Conservation (phyloP, 2,329 filamentous ascomycete genomes). For the Cladosporium colombiae region DNA sequence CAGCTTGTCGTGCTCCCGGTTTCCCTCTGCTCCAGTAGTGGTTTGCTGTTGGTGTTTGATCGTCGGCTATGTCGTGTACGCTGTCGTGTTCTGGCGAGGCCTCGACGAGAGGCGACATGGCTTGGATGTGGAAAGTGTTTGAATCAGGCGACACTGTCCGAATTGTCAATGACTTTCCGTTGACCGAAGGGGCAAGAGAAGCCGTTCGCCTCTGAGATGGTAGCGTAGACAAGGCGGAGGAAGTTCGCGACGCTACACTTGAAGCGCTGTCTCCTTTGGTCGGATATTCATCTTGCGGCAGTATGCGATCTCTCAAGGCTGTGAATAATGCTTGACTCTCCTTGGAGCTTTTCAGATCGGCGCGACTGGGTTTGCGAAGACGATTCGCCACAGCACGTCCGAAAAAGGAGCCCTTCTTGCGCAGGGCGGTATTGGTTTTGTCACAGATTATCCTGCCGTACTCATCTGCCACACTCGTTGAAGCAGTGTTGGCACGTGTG, state of each 20-base stretch:
- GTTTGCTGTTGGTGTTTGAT: not conserved
- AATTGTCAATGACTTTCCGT: slow-evolving; percentile 27
- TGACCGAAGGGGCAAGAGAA: not conserved
- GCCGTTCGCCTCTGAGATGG: slow-evolving; percentile 27
- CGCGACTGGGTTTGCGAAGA: slow-evolving; percentile 33
- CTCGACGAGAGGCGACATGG: slow-evolving; percentile 32
- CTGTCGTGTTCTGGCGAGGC: slow-evolving; percentile 16
- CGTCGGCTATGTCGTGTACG: not conserved
- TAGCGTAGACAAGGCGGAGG: slow-evolving; percentile 22
- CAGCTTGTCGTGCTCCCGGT: slow-evolving; percentile 24
- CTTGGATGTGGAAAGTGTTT: slow-evolving; percentile 20
- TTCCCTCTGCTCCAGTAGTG: not conserved
- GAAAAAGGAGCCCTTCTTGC: slow-evolving; percentile 36
- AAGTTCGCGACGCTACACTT: slow-evolving; percentile 43
- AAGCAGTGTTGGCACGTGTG: slow-evolving; percentile 41
- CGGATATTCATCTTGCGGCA: slow-evolving; percentile 27
- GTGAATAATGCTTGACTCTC: slow-evolving; percentile 64
- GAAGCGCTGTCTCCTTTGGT: not conserved
- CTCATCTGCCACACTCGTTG: slow-evolving; percentile 20
- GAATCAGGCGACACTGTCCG: slow-evolving; percentile 32
- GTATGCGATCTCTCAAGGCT: slow-evolving; percentile 56
- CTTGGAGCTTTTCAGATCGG: slow-evolving; percentile 38
- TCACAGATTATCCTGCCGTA: slow-evolving; percentile 21
- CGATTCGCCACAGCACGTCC: slow-evolving; percentile 33
- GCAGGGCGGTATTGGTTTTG: slow-evolving; percentile 26